Evolutionary conservation across 2,329 filamentous ascomycete species (phyloP).

Genomic region (Ilyonectria robusta): DNA sequence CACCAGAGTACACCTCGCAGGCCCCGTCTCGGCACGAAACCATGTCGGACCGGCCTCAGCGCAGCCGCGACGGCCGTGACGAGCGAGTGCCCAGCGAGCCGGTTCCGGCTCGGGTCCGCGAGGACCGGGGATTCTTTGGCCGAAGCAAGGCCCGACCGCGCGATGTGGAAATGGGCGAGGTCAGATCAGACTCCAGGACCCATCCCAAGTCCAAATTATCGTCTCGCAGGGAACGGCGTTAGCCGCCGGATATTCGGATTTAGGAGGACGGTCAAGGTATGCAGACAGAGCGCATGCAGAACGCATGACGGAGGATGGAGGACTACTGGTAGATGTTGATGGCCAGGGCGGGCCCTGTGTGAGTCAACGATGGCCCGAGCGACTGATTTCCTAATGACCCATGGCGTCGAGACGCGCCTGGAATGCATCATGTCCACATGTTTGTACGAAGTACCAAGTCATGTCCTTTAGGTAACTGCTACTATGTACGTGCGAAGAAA

Average conservation of each 20-base stretch:
- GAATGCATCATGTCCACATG: constrained; percentile 34
- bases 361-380: constrained; percentile 35
- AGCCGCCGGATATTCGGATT: constrained; percentile 35
- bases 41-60: constrained; percentile 42
- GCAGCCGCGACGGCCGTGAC: constrained; percentile 33
- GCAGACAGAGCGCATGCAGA: not conserved
- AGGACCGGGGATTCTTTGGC: constrained; percentile 48
- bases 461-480: constrained; percentile 9
- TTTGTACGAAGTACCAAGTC: constrained; percentile 7
- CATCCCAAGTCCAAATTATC: constrained; percentile 38
- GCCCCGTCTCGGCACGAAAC: constrained; percentile 44
- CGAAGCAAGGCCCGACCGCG: constrained; percentile 47
- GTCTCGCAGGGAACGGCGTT: constrained; percentile 40
- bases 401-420: constrained; percentile 27
- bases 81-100: constrained; percentile 44
- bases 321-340: constrained; percentile 9
- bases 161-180: constrained; percentile 51
- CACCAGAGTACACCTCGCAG: constrained; percentile 46
- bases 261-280: constrained; percentile 23
- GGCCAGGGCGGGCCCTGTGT: constrained; percentile 33
- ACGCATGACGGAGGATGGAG: constrained; percentile 8
- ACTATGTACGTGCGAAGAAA: constrained; percentile 23
- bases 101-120: constrained; percentile 47
- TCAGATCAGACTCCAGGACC: constrained; percentile 31
- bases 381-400: constrained; percentile 24